These are phyloP conservation scores for Spinellus fusiger DNA, from an alignment of 192 early-diverging fungal genomes.

Conservation along the genomic window DNA sequence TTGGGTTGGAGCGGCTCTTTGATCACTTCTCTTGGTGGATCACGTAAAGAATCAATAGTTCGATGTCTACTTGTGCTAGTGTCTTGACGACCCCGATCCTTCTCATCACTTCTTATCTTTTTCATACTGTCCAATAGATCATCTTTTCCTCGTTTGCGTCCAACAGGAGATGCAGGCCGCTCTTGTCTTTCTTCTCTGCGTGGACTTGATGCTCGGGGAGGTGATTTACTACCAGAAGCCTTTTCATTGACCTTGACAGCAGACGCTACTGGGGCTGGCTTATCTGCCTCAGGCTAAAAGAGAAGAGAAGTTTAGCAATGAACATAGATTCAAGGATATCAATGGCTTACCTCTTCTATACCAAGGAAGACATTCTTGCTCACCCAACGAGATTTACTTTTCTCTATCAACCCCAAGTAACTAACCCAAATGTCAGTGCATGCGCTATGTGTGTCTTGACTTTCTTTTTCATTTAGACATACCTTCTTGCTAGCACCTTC, in stretches of 20 bases:
- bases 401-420: slow-evolving; percentile 30
- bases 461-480: slow-evolving; percentile 11
- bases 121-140: not conserved
- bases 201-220: not conserved
- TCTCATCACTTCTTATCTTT: not conserved
- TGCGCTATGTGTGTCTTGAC: too few species aligned
- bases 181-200: not conserved
- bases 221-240: not conserved
- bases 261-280: not conserved
- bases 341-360: slow-evolving; percentile 1
- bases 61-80: not conserved
- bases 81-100: not conserved
- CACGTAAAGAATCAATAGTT: not conserved
- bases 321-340: not conserved
- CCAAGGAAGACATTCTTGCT: slow-evolving; percentile 19
- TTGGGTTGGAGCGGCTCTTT: not conserved
- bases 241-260: not conserved
- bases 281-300: not conserved
- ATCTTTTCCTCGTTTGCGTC: not conserved
- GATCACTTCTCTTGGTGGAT: not conserved
- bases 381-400: slow-evolving; percentile 20
- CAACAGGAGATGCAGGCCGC: slow-evolving; percentile 1
- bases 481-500: slow-evolving; percentile 60
- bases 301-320: not conserved
- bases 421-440: too few species aligned